Base-by-base conservation (phyloP, 129 eudicot species). In the Flaveria ramosissima region DNA sequence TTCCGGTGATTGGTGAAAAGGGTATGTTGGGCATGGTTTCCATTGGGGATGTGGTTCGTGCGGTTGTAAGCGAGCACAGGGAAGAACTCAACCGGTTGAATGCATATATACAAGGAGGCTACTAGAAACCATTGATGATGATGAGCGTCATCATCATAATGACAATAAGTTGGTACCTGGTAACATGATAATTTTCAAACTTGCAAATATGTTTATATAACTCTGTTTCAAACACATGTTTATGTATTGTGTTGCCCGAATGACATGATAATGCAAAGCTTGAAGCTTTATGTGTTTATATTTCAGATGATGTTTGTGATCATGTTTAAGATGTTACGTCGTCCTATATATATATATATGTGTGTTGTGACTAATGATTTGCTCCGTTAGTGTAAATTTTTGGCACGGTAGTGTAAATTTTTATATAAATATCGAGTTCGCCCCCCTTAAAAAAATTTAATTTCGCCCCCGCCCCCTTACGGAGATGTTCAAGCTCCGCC, bases 41-140 rank as follows among this genome's bases (percentile, higher is more conserved):
- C 14, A 95, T 95, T 57, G 99, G 99, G 74, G 99, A 95, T 15
- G 99, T 95, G 77, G 99, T 95, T 68, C 97, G 99, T 80, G 99
- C 99, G 13, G 99, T 95, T 68, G 99, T 95, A 67, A 85, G 84
- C 46, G 97, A 95, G 84, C 99, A 95, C 82, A 84, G 99, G 13
- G 94, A 95, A 36, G 99, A 95, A 77, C 80, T 95, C 21, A 78
- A 92, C 83, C 97, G 99, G 77, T 67, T 95, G 89, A 95, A 95
- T 81, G 97, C 97, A 1, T 95, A 48, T 55, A 95, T 95, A 36
- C 99, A 95, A 65, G 99, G 99, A 43, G 99, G 99, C 50, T 95
- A 95, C 83, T 95, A 95, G 86, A 84, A 78, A 63, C 74, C 71
- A 79, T 79, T 72, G 96, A 84, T 53, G 56, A 76, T 83, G 71